Evolutionary conservation across 2,329 filamentous ascomycete species (phyloP).

Genomic region (Alternaria arborescens): DNA sequence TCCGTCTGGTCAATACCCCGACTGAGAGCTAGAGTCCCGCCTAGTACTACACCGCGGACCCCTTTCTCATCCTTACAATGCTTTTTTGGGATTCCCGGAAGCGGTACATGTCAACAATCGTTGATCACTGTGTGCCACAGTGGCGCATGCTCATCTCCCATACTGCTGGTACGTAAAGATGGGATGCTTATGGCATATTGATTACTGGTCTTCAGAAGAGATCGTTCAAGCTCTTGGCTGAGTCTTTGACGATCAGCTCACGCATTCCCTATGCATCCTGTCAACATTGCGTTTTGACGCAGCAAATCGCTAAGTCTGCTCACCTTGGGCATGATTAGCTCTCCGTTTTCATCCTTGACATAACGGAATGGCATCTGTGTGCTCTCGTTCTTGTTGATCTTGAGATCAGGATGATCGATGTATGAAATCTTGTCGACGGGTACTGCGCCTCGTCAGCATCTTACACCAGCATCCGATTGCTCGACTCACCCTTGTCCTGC

Average conservation of each 20-base stretch:
- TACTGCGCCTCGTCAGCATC: conserved; percentile 60
- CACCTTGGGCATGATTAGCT: conserved; percentile 92
- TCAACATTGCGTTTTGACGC: conserved; percentile 32
- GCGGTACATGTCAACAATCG: conserved; percentile 23
- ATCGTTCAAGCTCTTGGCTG: conserved; percentile 89
- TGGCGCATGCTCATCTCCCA: conserved; percentile 38
- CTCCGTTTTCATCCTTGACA: conserved; percentile 75
- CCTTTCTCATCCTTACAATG: conserved; percentile 12
- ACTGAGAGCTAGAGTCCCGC: conserved; percentile 17
- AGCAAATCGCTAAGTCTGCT: conserved; percentile 37
- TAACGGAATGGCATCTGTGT: conserved; percentile 99
- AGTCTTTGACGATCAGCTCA: conserved; percentile 90
- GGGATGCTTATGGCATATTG: background rate
- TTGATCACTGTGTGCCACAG: conserved; percentile 50
- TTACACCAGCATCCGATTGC: background rate
- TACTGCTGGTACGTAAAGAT: conserved; percentile 9
- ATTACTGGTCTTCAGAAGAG: conserved; percentile 66
- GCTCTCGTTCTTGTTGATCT: conserved; percentile 89
- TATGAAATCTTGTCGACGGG: conserved; percentile 81
- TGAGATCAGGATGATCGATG: conserved; percentile 87
- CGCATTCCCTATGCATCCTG: conserved; percentile 78
- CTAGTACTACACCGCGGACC: conserved; percentile 23
- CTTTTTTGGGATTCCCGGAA: conserved; percentile 28
- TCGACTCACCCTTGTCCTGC: conserved; percentile 76
- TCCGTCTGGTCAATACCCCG: conserved; percentile 13